Base-by-base conservation (phyloP, 2,329 filamentous ascomycete species). In the Talaromyces sp. region DNA sequence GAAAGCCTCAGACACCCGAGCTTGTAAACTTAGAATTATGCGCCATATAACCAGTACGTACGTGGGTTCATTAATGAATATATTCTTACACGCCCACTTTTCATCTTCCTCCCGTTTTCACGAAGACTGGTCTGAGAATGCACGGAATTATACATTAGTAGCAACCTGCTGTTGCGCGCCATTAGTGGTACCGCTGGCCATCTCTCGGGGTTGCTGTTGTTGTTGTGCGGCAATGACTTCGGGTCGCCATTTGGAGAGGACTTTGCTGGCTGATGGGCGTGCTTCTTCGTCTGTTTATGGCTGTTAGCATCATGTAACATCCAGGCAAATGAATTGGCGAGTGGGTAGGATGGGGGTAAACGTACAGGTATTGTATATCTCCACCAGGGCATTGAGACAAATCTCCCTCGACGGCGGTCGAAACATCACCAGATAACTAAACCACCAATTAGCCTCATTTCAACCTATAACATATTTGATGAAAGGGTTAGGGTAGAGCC, bases 341-440 rank as follows among this genome's bases (percentile, higher is more conserved):
- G 36, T 34, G 11, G 11, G 56, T 73, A 34, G n/a, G 19, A 58
- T 15, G 19, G 43, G 25, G 2, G 11, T 19, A 19, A 10, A 59
- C 80, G 74, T 78, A 82, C 83, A 83, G 58, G 82, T 84, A 65
- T 79, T 78, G 78, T 86, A 89, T 47, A 89, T 79, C 68, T 86
- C 82, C 68, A 86, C 83, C 11, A 88, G 71, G 1, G 85, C 82
- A 70, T 88, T 85, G 11, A 89, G 74, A 53, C 83, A 84, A 62
- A 85, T 77, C 17, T 86, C 83, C 64, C 86, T 79, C 1, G 83
- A 84, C 0, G 87, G 87, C 5, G 86, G 86, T n/a, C 86, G 80
- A 71, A 87, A 81, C 76, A 86, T 81, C 65, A 86, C 77, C 29
- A 87, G 74, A 71, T 88, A 86, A 67, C 81, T 82, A 62, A 5